phyloP scores from a whole-genome alignment of 768 basidiomycete species.

The Pleurotus platypus region DNA sequence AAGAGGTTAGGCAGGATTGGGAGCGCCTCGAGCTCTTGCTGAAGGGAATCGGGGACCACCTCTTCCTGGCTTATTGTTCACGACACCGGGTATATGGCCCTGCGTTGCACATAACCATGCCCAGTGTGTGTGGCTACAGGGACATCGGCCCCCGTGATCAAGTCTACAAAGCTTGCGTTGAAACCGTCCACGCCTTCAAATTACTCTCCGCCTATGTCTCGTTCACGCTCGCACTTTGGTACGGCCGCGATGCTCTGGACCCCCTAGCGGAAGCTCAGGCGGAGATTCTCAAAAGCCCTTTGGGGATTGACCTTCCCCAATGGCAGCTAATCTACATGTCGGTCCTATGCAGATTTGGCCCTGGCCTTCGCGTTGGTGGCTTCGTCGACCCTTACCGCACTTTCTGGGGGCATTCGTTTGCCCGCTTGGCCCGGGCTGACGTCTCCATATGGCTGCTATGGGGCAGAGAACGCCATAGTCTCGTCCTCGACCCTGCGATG shows the following conservation, averaged over 20 bases:
- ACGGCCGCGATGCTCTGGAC: not conserved
- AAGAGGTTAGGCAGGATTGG: not conserved
- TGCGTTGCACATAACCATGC: not conserved
- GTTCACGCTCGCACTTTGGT: not conserved
- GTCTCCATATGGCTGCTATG: not conserved
- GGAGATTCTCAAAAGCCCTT: not conserved
- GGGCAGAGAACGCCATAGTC: not conserved
- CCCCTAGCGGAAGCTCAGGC: not conserved
- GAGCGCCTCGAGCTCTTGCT: not conserved
- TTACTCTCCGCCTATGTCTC: not conserved
- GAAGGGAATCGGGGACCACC: not conserved
- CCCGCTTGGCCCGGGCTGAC: not conserved
- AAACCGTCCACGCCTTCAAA: not conserved
- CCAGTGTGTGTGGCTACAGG: not conserved
- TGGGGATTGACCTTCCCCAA: not conserved
- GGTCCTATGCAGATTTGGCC: not conserved
- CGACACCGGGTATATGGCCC: not conserved
- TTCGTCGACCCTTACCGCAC: not conserved
- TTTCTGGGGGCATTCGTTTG: not conserved
- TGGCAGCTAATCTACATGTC: not conserved
- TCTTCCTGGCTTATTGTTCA: not conserved
- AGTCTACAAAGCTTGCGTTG: not conserved
- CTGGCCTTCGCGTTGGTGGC: not conserved
- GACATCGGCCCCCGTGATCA: not conserved
- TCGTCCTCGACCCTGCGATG: not conserved